Base-by-base conservation (phyloP, 352 stramenopile species). In the Phytophthora hibernalis region DNA sequence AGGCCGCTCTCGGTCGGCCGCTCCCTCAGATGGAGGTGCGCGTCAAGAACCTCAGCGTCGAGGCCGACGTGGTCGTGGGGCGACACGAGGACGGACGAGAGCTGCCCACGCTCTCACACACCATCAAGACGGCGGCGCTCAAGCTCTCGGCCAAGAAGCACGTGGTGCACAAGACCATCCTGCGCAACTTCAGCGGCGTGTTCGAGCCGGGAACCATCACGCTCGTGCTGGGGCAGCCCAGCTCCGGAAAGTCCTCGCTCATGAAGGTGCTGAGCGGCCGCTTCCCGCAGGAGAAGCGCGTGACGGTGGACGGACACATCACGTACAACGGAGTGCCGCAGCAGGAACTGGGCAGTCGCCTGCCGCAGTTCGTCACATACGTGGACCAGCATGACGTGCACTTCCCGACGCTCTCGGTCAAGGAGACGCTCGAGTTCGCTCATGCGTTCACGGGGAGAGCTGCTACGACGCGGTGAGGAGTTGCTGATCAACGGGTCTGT, bases 401-500 rank as follows among this genome's bases (percentile, higher is more conserved):
- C 42, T 83, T 81, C 63, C 75, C 80, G 15, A 80, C 66, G 47
- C 47, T 72, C 13, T 97, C 92, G 12, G 91, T 98, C 1, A 76
- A 88, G 51, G 93, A 75, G 54, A 76, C 68, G 48, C 50, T 76
- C 13, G 24, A 62, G 54, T 76, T 67, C 31, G 68, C 68, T 94
- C 95, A 93, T 67, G 81, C 94, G 48, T 95, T 87, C 61, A 75
- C 47, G 9, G 70, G 61, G 65, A 16, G 62, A 75, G 26, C 21
- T 74, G 16, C 24, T 57, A 8, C 61, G 62, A 48, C 58, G 53
- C 10, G 35, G 59, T 16, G 31, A 76, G 0, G 47, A 73, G 4
- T 20, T 79, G 24, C 45, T 80, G 33, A 40, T 20, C 2, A 65
- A 78, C 13, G 70, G 68, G 3, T 65, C 67, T 0, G 28, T 54